phyloP scores from a whole-genome alignment of 192 early-diverging fungal genomes.

The Phlyctochytrium arcticum region DNA sequence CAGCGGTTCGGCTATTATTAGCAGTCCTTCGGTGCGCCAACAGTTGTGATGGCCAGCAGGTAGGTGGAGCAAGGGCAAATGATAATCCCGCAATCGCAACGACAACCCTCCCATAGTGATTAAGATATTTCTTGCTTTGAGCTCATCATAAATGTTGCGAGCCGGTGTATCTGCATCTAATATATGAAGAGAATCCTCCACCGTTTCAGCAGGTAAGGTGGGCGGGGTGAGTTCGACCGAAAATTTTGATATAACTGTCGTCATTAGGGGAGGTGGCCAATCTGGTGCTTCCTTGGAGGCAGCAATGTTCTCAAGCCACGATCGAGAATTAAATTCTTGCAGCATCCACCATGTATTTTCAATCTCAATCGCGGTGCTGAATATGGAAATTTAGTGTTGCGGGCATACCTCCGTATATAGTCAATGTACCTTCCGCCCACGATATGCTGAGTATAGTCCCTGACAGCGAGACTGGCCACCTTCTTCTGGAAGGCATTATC shows the following conservation, averaged over 20 bases:
- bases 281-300: not conserved
- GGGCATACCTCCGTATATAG: too few relatives aligned
- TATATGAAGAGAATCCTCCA: constrained; percentile 44
- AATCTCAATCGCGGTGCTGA: constrained; percentile 17
- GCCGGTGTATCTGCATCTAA: constrained; percentile 45
- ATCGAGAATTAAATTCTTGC: constrained; percentile 47
- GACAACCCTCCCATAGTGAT: constrained; percentile 13
- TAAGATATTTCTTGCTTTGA: constrained; percentile 36
- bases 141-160: constrained; percentile 39
- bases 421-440: too few relatives aligned
- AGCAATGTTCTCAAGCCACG: constrained; percentile 35
- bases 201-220: constrained; percentile 19
- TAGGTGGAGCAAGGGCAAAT: constrained; percentile 33
- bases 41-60: constrained; percentile 1
- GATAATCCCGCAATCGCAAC: constrained; percentile 43
- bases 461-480: constrained; percentile 25
- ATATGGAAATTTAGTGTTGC: too few relatives aligned
- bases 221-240: constrained; percentile 16
- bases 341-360: constrained; percentile 45
- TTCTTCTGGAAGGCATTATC: constrained; percentile 49
- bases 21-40: constrained; percentile 44
- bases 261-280: constrained; percentile 22
- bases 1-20: constrained; percentile 45
- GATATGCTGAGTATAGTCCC: too few relatives aligned
- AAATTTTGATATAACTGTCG: constrained; percentile 15